Base-by-base conservation (phyloP, 192 early-diverging fungal species). In the Mortierella hygrophila region DNA sequence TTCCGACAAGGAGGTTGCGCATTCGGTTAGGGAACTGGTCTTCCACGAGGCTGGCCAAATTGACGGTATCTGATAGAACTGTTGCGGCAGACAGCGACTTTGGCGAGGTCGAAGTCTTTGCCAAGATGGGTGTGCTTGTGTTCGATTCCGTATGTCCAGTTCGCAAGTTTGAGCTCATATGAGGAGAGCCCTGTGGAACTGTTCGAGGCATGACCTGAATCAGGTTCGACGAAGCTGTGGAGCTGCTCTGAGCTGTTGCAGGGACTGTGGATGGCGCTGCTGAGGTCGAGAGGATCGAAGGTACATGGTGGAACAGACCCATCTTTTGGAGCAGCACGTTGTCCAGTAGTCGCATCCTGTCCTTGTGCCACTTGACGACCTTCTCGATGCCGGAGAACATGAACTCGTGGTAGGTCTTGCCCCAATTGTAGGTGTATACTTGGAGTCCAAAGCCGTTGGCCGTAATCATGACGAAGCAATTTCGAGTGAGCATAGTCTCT, bases 311-410 rank as follows among this genome's bases (percentile, higher is more conserved):
- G 78, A 93, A 93, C 20, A 93, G 80, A 1, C 92, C 92, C 90
- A 93, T 92, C 65, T 93, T 93, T 78, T 93, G 92, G 68, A 91
- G 82, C 11, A 93, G 49, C 37, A 93, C 90, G 55, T 90, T 93
- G 72, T 90, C 86, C 1, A 93, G 77, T 0, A 90, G 65, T 54
- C 80, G 76, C 70, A 88, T 89, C 38, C 92, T 90, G 47, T 90
- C 76, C 73, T 89, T 88, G 73, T 93, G 90, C 74, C 89, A 88
- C 37, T 82, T 79, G 21, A 91, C 82, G 13, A 88, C 85, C 37
- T 79, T 87, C 72, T 88, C 81, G 15, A 91, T 76, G 1, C 79
- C 78, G 13, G 75, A 72, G 54, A 91, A 92, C 46, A 93, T 79
- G 60, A 91, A 90, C 1, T 92, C 91, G 7, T 83, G 75, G 52